Percentiles rank a stretch among this genome's conserved stretches.
Conservation (phyloP, 441 rosid species). For the Gossypium trilobum region DNA sequence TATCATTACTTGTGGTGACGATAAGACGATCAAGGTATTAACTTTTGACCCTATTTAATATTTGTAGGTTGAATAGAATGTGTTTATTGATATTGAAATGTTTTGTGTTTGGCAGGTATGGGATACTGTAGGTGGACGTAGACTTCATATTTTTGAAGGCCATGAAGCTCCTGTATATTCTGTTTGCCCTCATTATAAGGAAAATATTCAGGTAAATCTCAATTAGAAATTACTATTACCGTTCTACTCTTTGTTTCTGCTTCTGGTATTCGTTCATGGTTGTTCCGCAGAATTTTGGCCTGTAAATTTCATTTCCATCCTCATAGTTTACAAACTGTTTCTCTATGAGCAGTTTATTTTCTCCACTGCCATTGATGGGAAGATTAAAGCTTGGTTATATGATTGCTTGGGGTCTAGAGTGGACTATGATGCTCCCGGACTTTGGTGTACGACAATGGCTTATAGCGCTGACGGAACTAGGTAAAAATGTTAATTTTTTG, state of each 20-base stretch:
- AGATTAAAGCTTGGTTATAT: constrained; percentile 85
- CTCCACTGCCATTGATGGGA: constrained; percentile 85
- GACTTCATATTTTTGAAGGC: constrained; percentile 60
- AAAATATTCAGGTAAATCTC: constrained; percentile 49
- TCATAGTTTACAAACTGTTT: constrained; percentile 5
- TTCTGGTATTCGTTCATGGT: neutral
- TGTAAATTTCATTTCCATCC: constrained; percentile 4
- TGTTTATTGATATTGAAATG: neutral
- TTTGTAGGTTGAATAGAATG: constrained; percentile 4
- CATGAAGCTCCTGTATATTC: constrained; percentile 90
- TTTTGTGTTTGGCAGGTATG: constrained; percentile 45
- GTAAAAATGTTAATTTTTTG: constrained; percentile 21
- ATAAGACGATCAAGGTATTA: constrained; percentile 66
- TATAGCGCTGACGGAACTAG: constrained; percentile 79
- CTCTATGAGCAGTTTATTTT: constrained; percentile 56
- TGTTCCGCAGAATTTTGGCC: neutral
- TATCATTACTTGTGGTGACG: constrained; percentile 69
- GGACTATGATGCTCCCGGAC: constrained; percentile 88
- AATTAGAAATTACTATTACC: neutral
- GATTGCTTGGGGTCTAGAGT: constrained; percentile 76
- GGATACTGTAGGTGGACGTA: constrained; percentile 55
- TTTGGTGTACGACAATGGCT: constrained; percentile 65
- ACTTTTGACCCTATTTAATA: neutral
- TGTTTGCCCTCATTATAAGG: constrained; percentile 73
- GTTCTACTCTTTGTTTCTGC: neutral